Evolutionary conservation across 1,139 yeast genomes (phyloP).

Genomic region (Arxiozyma slooffiae): DNA sequence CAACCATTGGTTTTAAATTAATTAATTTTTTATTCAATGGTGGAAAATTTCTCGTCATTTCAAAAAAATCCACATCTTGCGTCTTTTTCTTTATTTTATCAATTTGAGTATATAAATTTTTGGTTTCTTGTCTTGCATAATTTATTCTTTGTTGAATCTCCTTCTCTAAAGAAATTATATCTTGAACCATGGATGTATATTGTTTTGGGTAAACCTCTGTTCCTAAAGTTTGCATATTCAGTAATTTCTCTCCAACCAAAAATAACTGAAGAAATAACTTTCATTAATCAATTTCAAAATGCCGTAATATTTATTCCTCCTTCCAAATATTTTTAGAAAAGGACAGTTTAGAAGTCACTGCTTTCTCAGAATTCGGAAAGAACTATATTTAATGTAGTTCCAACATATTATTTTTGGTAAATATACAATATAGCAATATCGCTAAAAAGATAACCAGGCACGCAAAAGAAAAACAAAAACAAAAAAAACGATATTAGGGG

Average conservation of each 20-base stretch:
- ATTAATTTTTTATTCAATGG: conserved; percentile 21
- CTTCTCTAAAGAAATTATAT: conserved; percentile 11
- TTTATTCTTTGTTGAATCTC: conserved; percentile 28
- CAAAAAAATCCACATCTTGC: conserved; percentile 40
- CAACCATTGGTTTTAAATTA: conserved; percentile 32
- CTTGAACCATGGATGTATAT: conserved; percentile 7
- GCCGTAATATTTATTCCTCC: too few relatives aligned
- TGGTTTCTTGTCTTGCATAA: conserved; percentile 40
- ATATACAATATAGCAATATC: too few relatives aligned
- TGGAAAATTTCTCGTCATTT: conserved; percentile 32
- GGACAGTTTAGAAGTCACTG: not conserved
- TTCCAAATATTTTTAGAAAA: not conserved
- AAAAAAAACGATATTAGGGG: too few relatives aligned
- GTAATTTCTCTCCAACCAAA: not conserved
- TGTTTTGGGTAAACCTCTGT: not conserved
- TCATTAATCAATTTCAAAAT: too few relatives aligned
- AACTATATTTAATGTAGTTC: too few relatives aligned
- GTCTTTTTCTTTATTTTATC: conserved; percentile 36
- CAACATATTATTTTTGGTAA: too few relatives aligned
- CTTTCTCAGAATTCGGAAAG: too few relatives aligned
- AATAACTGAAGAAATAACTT: too few relatives aligned
- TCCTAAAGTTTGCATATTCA: not conserved
- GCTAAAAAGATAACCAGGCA: too few relatives aligned
- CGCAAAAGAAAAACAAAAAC: too few relatives aligned
- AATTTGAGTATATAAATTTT: conserved; percentile 40